Base-by-base conservation (phyloP, 2,329 filamentous ascomycete genomes). In the Phialemoniopsis sp. region DNA sequence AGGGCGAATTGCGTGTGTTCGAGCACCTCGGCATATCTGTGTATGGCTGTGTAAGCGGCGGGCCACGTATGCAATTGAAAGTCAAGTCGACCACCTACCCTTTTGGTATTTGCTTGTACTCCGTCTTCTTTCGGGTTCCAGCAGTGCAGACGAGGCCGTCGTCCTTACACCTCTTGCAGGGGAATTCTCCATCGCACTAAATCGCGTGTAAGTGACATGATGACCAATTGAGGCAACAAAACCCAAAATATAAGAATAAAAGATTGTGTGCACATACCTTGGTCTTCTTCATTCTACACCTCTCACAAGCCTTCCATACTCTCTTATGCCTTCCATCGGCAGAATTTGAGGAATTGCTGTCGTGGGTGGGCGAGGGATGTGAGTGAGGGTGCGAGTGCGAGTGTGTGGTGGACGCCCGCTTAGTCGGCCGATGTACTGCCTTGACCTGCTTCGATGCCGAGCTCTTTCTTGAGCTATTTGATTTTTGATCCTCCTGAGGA, bases 211-310 rank as follows among this genome's bases (percentile, higher is more conserved):
- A 53, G 50, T 45, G 21, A 32, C 16, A 37, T 37, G n/a, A 44
- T 35, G 17, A 21, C 18, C 14, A 17, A 47, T 9, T n/a, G 21
- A 16, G 13, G 7, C n/a, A 19, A 18, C 8, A 13, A 16, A 21
- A 13, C 21, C 28, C 6, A 26, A 26, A 35, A 26, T 15, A 41
- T 31, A 31, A 28, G n/a, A 31, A 28, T 18, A 40, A 29, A 29
- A 32, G 44, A 12, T 4, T 19, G n/a, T 13, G 8, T 26, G 17
- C 28, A 18, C 44, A 36, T 60, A 79, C 78, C 77, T 82, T 82
- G 39, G 79, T 83, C 67, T 83, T 83, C 69, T 82, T 83, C 76
- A 82, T 82, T 47, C 78, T 66, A 65, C 78, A 83, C 48, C 79
- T 66, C 60, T 82, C 78, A 47, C 79, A 83, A 14, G 79, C 79